phyloP scores from a whole-genome alignment of 1,284 basidiomycete genomes.

The Apiotrichum laibachii region DNA sequence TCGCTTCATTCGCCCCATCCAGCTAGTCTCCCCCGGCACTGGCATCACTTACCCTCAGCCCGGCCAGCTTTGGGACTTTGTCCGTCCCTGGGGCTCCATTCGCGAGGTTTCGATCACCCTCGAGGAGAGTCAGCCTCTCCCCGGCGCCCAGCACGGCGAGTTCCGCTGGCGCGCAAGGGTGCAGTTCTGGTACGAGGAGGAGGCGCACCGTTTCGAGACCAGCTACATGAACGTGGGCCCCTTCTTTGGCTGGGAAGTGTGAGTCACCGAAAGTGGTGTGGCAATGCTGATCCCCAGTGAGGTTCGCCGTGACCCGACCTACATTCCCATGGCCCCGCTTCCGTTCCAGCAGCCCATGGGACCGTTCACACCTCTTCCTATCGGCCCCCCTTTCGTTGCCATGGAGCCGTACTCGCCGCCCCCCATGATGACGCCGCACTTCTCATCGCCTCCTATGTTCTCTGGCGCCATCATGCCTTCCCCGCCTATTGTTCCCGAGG shows the following conservation, averaged over 20 bases:
- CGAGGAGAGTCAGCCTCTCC: conserved; percentile 62
- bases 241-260: conserved; percentile 43
- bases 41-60: background rate
- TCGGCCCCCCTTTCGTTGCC: conserved; percentile 2
- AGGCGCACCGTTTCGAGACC: conserved; percentile 71
- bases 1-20: conserved; percentile 35
- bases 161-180: conserved; percentile 65
- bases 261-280: conserved; percentile 8
- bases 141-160: conserved; percentile 54
- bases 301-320: conserved; percentile 15
- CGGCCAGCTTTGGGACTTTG: conserved; percentile 64
- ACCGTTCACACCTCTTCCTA: background rate
- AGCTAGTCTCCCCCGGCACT: background rate
- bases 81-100: conserved; percentile 60
- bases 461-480: background rate
- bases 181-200: conserved; percentile 85
- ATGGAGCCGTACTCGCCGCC: background rate
- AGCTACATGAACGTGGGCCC: conserved; percentile 36
- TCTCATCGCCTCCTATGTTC: background rate
- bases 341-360: conserved; percentile 11
- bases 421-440: background rate
- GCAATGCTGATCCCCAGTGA: conserved; percentile 8
- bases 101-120: conserved; percentile 32
- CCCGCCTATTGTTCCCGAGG: background rate
- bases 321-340: conserved; percentile 10